These are phyloP conservation scores for Beta corolliflora DNA, from an alignment of 179 eudicot genomes.

Conservation along the genomic window DNA sequence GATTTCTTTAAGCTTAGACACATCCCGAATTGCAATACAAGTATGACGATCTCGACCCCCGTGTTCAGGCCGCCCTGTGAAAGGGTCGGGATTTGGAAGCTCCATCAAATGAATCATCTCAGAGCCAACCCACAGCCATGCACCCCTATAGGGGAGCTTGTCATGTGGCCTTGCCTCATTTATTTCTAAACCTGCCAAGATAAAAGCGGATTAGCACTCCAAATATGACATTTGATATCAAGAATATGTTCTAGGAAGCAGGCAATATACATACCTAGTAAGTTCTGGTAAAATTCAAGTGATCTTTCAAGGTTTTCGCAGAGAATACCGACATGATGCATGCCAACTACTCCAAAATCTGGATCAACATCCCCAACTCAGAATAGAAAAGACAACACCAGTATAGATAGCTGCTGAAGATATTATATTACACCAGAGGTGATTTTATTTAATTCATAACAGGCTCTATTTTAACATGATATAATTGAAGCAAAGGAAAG, in stretches of 20 bases:
- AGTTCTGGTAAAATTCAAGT: constrained; percentile 80
- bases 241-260: background rate
- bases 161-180: constrained; percentile 96
- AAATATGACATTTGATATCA: background rate
- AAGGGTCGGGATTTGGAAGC: constrained; percentile 96
- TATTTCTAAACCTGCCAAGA: constrained; percentile 69
- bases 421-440: background rate
- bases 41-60: constrained; percentile 97
- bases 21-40: constrained; percentile 76
- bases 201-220: background rate
- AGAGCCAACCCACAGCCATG: constrained; percentile 98
- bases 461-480: background rate
- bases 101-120: constrained; percentile 99
- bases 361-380: constrained; percentile 29
- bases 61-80: constrained; percentile 85
- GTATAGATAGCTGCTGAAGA: background rate
- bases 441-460: background rate
- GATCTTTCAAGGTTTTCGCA: constrained; percentile 98
- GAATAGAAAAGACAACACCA: background rate
- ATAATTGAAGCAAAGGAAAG: background rate
- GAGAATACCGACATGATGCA: constrained; percentile 93
- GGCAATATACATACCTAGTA: constrained; percentile 58
- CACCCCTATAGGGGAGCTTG: constrained; percentile 97
- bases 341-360: constrained; percentile 85
- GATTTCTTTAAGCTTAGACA: constrained; percentile 77